Evolutionary conservation across 2,329 filamentous ascomycete genomes (phyloP).

Genomic region (Diplodia mutila): DNA sequence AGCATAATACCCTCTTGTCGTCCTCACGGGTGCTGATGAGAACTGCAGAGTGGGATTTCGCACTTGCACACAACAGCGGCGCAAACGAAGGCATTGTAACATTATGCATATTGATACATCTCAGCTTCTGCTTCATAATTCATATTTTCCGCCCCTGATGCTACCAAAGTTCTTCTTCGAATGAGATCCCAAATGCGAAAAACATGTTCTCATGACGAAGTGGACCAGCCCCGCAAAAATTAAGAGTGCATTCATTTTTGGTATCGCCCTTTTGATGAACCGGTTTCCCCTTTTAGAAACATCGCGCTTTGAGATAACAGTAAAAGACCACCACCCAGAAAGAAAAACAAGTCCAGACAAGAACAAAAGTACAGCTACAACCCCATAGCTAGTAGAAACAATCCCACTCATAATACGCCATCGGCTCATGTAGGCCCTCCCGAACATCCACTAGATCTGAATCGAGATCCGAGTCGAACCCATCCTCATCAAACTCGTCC

Average conservation of each 20-base stretch:
- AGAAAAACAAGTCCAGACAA: neutral
- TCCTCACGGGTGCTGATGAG: neutral
- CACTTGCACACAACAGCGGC: neutral
- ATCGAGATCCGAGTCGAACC: neutral
- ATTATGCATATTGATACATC: neutral
- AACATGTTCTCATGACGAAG: neutral
- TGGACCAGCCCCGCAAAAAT: neutral
- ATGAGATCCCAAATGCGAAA: neutral
- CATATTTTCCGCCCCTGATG: no score
- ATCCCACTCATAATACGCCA: slow-evolving; percentile 12
- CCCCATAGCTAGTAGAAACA: neutral
- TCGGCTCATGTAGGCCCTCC: neutral
- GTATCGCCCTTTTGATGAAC: neutral
- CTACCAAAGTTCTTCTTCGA: neutral
- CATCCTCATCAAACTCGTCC: neutral
- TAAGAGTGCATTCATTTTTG: neutral
- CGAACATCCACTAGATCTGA: neutral
- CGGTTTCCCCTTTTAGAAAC: neutral
- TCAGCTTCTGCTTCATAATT: neutral
- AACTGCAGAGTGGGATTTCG: neutral
- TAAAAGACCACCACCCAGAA: neutral
- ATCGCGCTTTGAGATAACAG: neutral
- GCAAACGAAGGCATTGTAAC: neutral
- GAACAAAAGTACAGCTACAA: neutral
- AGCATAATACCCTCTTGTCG: neutral